Evolutionary conservation across 768 basidiomycete species (phyloP), one percentile per base, ranked within the genome.

Genomic region (Tricholomella constricta): DNA sequence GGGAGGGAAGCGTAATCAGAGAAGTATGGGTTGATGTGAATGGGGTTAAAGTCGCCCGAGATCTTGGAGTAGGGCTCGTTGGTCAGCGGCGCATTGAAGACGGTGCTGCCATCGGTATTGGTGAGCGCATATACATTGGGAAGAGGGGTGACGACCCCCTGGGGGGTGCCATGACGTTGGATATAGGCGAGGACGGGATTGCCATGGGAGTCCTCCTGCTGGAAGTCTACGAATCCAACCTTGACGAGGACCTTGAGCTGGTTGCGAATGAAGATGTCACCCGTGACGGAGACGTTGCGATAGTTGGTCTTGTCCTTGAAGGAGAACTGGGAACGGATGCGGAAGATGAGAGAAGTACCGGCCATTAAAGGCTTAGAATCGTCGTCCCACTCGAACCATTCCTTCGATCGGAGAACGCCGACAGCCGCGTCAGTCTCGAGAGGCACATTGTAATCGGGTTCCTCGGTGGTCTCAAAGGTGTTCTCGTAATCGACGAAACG

Each of bases 1-100:
- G 96, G 95, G 12, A 99, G 84, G 5, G 86, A 83, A 2, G 96
- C 95, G 56, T 89, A 92, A 67, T 94, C 88, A 20, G 97, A 85
- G 77, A 99, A 98, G 79, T 98, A 98, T 0, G 97, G 96, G 72
- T 99, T 98, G 69, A 97, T 78, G 69, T 99, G 97, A 61, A 99
- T 99, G 25, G 97, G 97, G 70, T 99, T 98, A 79, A 93, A 98
- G 72, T 99, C 96, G 40, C 96, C 95, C 0, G 97, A 99, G 43
- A 95, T 82, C 69, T 86, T 85, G 4, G 95, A 98, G 73, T 98
- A 99, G 2, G 94, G 89, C 71, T 96, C 91, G 65, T 99, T 99
- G 42, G 91, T 92, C 40, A 90, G 75, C 22, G 96, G 96, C 3
- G 96, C 82, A 41, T 76, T 84, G 78, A 94, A 96, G 6, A 78